A percentile compares a stretch with the other conserved stretches of the same genome.
Evolutionary conservation across 345 rosid species (phyloP).

Genomic region (Salix udensis): DNA sequence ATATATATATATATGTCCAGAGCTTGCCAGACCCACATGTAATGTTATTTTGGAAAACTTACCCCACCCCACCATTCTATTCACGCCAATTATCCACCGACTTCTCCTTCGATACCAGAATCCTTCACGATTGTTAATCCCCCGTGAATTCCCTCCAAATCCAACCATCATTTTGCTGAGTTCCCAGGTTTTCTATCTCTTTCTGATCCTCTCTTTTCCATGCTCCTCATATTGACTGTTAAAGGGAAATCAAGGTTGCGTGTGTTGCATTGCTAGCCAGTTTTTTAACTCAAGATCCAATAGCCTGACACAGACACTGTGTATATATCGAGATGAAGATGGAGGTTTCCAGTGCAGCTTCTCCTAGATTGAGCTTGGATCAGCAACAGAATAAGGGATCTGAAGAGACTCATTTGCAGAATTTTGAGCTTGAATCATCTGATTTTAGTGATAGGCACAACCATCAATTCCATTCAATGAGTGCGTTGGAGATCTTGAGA

Average conservation of each 20-base stretch:
- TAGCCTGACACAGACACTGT: slow-evolving; percentile 8
- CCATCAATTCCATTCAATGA: slow-evolving; percentile 55
- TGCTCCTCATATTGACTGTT: background rate
- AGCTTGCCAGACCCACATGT: too few species aligned
- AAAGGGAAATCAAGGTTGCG: background rate
- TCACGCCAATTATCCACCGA: slow-evolving; percentile 11
- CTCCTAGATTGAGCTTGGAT: slow-evolving; percentile 35
- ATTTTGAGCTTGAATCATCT: slow-evolving; percentile 40
- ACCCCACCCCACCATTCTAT: background rate
- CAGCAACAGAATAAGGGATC: slow-evolving; percentile 31
- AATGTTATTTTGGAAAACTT: background rate
- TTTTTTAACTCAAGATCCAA: background rate
- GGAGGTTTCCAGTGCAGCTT: slow-evolving; percentile 34
- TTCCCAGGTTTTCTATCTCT: background rate
- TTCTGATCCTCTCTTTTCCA: background rate
- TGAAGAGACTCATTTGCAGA: slow-evolving; percentile 30
- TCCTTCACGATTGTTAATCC: background rate
- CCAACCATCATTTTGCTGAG: background rate
- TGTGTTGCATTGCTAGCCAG: background rate
- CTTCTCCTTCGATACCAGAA: background rate
- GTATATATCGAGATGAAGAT: slow-evolving; percentile 17
- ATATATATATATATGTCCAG: too few species aligned
- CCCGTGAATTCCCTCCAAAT: background rate
- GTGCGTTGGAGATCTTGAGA: slow-evolving; percentile 78
- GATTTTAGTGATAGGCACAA: slow-evolving; percentile 12